Base-by-base conservation (phyloP, 2,329 filamentous ascomycete species). In the Capronia epimyces region DNA sequence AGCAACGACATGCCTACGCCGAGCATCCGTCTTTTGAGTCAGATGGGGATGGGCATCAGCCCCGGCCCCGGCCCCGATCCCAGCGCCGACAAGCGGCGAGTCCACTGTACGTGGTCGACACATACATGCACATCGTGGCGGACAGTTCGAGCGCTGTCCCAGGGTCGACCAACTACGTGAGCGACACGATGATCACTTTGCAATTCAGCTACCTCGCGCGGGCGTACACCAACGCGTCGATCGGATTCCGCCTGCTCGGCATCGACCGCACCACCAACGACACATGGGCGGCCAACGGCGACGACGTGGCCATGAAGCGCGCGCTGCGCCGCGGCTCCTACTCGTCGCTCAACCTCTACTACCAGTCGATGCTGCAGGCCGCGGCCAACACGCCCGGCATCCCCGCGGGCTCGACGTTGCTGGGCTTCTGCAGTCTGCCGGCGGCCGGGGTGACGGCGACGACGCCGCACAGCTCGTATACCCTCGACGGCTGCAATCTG, bases 261-360 rank as follows among this genome's bases (percentile, higher is more conserved):
- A 68, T 75, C 24, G 74, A 71, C 20, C 76, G 72, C 58, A 77
- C 70, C 29, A 67, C 71, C 50, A 80, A 80, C 66, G 72, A 78
- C 57, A 67, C 66, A 40, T 81, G 79, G 79, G 77, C 79, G 25
- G 69, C 67, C 27, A 74, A 72, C 49, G 64, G 63, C 20, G 71
- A 74, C 60, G 73, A 75, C 56, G 62, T 72, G 41, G 68, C 56
- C 8, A 77, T 81, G 75, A 82, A 81, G 63, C 62, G 65, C 20
- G 64, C 72, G 1, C 72, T 81, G 2, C 76, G 78, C 18, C 66
- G 71, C 51, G 79, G 79, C 45, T 73, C 64, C 32, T 82, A 82
- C 65, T 55, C 60, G 32, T 72, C 73, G 1, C 69, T 81, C 29
- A 82, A 82, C 63, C 67, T 82, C 52, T 82, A 81, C 67, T 81